Percentiles rank a stretch among this genome's conserved stretches.
phyloP scores from a whole-genome alignment of 768 basidiomycete species.

The Obba rivulosa region DNA sequence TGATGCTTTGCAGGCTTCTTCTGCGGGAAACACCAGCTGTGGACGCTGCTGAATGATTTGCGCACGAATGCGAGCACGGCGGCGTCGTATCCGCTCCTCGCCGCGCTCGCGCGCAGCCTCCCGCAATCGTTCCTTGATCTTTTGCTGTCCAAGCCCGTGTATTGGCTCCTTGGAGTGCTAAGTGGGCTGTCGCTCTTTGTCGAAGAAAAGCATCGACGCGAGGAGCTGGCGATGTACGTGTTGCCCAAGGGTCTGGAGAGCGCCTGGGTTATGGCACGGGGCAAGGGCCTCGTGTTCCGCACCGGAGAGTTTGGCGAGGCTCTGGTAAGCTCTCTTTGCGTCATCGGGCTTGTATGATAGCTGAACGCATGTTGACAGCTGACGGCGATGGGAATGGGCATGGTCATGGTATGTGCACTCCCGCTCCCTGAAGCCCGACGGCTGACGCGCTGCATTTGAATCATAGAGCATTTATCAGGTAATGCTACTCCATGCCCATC shows the following conservation, averaged over 20 bases:
- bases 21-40: slow-evolving; percentile 62
- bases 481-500: not conserved
- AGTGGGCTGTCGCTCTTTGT: slow-evolving; percentile 77
- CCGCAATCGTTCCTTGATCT: slow-evolving; percentile 42
- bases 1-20: slow-evolving; percentile 39
- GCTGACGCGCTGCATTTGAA: not conserved
- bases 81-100: slow-evolving; percentile 27
- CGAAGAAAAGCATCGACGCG: slow-evolving; percentile 83
- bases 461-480: slow-evolving; percentile 74
- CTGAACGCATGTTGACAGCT: slow-evolving; percentile 29
- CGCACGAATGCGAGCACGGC: slow-evolving; percentile 13
- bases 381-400: slow-evolving; percentile 77
- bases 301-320: slow-evolving; percentile 68
- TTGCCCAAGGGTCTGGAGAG: slow-evolving; percentile 89
- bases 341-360: slow-evolving; percentile 1
- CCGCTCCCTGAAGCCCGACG: not conserved
- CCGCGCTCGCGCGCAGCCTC: slow-evolving; percentile 20
- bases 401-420: slow-evolving; percentile 70
- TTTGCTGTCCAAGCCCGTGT: slow-evolving; percentile 64
- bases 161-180: slow-evolving; percentile 68
- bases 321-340: slow-evolving; percentile 37
- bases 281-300: slow-evolving; percentile 68
- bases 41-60: slow-evolving; percentile 37
- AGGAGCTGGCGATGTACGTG: slow-evolving; percentile 89
- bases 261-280: slow-evolving; percentile 76